A percentile compares a stretch with the other conserved stretches of the same genome.
These are phyloP conservation scores for Silene noctiflora DNA, from an alignment of 179 eudicot species.

Conservation along the genomic window DNA sequence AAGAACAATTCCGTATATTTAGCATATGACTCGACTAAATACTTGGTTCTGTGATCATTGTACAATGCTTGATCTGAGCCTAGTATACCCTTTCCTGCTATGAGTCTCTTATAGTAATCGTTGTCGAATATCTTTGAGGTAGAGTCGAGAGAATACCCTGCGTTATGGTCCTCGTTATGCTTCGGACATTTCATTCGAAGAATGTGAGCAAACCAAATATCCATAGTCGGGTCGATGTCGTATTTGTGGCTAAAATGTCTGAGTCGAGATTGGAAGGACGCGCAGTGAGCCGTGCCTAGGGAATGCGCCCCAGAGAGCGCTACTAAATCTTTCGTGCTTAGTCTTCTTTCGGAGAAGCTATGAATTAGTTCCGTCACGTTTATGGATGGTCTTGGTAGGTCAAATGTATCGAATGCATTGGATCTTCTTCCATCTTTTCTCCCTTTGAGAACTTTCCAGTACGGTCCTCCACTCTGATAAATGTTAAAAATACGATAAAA, in stretches of 20 bases:
- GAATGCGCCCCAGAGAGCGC: constrained; percentile 70
- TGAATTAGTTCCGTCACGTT: constrained; percentile 46
- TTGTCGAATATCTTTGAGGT: constrained; percentile 48
- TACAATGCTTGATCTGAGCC: constrained; percentile 51
- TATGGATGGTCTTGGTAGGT: constrained; percentile 45
- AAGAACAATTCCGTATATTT: constrained; percentile 44
- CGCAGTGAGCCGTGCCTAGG: constrained; percentile 65
- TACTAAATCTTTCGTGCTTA: constrained; percentile 49
- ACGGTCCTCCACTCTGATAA: constrained; percentile 67
- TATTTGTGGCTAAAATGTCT: constrained; percentile 33
- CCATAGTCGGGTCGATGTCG: constrained; percentile 51
- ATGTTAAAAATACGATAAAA: too few relatives aligned
- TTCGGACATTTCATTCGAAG: constrained; percentile 43
- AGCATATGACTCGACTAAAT: constrained; percentile 48
- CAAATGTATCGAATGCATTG: constrained; percentile 42
- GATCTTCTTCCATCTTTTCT: constrained; percentile 66
- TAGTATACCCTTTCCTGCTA: constrained; percentile 47
- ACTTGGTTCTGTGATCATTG: constrained; percentile 41
- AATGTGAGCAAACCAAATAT: constrained; percentile 32
- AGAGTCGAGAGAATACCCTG: constrained; percentile 48
- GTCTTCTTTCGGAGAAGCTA: constrained; percentile 42
- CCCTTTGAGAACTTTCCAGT: constrained; percentile 61
- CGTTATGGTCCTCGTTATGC: constrained; percentile 34
- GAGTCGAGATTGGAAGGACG: constrained; percentile 51
- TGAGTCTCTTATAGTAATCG: constrained; percentile 36